A percentile compares a stretch with the other conserved stretches of the same genome.
phyloP scores from a whole-genome alignment of 352 stramenopile genomes.

The Pythium phragmitis region DNA sequence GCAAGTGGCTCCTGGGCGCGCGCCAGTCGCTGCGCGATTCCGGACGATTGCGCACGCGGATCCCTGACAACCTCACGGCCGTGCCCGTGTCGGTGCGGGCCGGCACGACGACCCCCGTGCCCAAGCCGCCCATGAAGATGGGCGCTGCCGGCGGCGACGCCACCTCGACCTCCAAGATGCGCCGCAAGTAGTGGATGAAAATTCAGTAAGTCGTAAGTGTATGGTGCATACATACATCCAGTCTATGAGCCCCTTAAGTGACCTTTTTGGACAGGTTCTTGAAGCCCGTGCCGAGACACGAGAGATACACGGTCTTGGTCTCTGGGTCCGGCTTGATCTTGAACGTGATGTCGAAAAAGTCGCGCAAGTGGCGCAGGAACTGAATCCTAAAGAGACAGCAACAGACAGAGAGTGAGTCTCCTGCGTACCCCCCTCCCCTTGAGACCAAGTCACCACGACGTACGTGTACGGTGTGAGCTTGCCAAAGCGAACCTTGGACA shows the following conservation, averaged over 20 bases:
- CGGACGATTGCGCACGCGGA: conserved; percentile 32
- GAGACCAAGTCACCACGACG: conserved; percentile 10
- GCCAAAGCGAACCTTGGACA: conserved; percentile 92
- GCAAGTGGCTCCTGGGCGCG: conserved; percentile 77
- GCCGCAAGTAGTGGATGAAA: conserved; percentile 45
- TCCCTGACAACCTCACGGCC: conserved; percentile 54
- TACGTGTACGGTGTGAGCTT: conserved; percentile 87
- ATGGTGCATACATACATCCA: conserved; percentile 5
- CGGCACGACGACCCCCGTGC: conserved; percentile 55
- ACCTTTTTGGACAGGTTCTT: conserved; percentile 96
- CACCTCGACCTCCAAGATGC: conserved; percentile 61
- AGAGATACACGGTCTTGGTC: conserved; percentile 91
- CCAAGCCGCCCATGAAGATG: conserved; percentile 75
- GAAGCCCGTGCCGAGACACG: conserved; percentile 93
- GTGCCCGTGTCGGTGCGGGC: conserved; percentile 51
- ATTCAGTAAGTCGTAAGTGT: not conserved
- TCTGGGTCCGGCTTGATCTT: conserved; percentile 90
- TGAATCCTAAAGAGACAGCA: conserved; percentile 57
- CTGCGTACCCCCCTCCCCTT: too few relatives aligned
- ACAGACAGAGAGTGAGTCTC: not conserved
- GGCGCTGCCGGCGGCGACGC: conserved; percentile 58
- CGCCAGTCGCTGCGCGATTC: conserved; percentile 60
- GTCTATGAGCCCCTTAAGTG: conserved; percentile 61
- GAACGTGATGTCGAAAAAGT: conserved; percentile 94
- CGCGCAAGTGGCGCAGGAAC: conserved; percentile 87